phyloP scores from a whole-genome alignment of 2,329 filamentous ascomycete species.

The Aspergillus novofumigatus region DNA sequence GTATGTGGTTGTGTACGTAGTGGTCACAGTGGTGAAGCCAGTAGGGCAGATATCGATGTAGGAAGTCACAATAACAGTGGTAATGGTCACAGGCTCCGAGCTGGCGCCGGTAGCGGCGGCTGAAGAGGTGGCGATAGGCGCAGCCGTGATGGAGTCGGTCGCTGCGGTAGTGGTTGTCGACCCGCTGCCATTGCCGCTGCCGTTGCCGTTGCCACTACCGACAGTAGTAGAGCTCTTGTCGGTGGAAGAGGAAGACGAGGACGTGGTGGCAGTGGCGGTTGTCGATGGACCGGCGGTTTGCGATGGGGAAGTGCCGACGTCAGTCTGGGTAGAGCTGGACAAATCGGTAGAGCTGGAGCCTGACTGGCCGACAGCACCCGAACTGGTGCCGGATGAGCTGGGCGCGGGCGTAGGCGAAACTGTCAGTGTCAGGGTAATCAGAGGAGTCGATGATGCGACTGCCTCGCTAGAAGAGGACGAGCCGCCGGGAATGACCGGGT shows the following conservation, averaged over 20 bases:
- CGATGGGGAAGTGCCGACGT: not conserved
- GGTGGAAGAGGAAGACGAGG: not conserved
- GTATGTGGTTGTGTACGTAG: conserved; percentile 35
- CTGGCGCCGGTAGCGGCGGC: conserved; percentile 13
- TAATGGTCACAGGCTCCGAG: conserved; percentile 24
- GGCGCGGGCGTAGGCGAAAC: not conserved
- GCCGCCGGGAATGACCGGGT: not conserved
- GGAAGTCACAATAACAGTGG: conserved; percentile 37
- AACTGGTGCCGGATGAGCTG: conserved; percentile 1
- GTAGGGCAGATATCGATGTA: conserved; percentile 42
- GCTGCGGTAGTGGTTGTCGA: conserved; percentile 4
- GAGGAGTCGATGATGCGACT: not conserved
- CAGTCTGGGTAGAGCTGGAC: not conserved
- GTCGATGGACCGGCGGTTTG: not conserved
- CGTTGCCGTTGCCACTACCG: not conserved
- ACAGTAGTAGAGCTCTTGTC: not conserved
- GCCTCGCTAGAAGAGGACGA: not conserved
- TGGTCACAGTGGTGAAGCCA: conserved; percentile 40
- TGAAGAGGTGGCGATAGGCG: conserved; percentile 5
- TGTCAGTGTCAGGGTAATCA: not conserved
- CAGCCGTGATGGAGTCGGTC: conserved; percentile 5
- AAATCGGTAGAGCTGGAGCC: not conserved
- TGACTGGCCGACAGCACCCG: not conserved
- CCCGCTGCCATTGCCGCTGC: conserved; percentile 8
- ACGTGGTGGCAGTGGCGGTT: not conserved